Conservation (phyloP, 371 early-diverging fungal species). For the Chytridiales sp. region DNA sequence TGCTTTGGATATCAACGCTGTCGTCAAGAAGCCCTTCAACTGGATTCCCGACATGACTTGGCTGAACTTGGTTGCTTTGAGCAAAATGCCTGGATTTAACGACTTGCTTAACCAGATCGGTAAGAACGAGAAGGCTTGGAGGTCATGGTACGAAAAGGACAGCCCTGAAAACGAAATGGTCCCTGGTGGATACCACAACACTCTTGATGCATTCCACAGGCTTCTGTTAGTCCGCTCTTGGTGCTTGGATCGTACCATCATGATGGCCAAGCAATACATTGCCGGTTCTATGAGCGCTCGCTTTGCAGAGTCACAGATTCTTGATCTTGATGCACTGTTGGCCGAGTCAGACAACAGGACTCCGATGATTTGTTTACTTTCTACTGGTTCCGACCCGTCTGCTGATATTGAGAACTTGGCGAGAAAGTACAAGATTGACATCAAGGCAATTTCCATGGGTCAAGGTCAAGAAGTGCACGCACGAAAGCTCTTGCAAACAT, state of each 20-base stretch:
- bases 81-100: conserved; percentile 58
- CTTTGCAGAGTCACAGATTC: conserved; percentile 60
- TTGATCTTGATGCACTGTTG: conserved; percentile 57
- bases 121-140: conserved; percentile 65
- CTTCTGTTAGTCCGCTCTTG: conserved; percentile 56
- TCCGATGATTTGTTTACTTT: conserved; percentile 63
- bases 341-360: conserved; percentile 58
- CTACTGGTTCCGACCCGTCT: conserved; percentile 60
- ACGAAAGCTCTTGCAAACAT: conserved; percentile 52
- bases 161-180: conserved; percentile 59
- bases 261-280: conserved; percentile 62
- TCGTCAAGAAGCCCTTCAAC: conserved; percentile 60
- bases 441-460: conserved; percentile 66
- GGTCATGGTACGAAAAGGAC: conserved; percentile 61
- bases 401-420: conserved; percentile 59
- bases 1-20: conserved; percentile 60
- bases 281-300: conserved; percentile 44
- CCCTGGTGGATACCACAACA: conserved; percentile 56
- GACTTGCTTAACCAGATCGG: conserved; percentile 59
- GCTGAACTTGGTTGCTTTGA: conserved; percentile 59
- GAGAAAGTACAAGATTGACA: conserved; percentile 60
- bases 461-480: conserved; percentile 68
- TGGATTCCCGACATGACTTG: conserved; percentile 67
- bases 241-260: conserved; percentile 56
- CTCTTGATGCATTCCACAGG: conserved; percentile 54